Conservation (phyloP, 192 early-diverging fungal species). For the Cladochytrium replicatum region DNA sequence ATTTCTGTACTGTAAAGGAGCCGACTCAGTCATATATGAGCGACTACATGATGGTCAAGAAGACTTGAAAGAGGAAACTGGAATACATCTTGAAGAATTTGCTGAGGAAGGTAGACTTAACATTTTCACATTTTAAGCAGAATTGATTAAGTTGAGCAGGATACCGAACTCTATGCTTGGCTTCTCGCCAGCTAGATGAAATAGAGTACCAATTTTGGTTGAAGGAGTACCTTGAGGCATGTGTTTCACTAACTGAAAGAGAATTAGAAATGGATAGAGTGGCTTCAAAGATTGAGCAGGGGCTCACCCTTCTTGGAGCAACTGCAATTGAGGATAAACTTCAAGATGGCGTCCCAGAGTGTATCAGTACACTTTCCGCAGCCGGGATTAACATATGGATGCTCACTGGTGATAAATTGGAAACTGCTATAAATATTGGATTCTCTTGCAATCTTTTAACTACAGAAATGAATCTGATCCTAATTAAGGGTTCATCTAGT, state of each 20-base stretch:
- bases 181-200: slow-evolving; percentile 60
- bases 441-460: slow-evolving; percentile 85
- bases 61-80: slow-evolving; percentile 54
- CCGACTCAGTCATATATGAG: slow-evolving; percentile 87
- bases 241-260: slow-evolving; percentile 61
- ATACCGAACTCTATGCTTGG: slow-evolving; percentile 77
- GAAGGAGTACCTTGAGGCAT: slow-evolving; percentile 61
- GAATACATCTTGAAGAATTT: slow-evolving; percentile 73
- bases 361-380: slow-evolving; percentile 68
- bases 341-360: slow-evolving; percentile 94
- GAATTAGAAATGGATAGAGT: slow-evolving; percentile 70
- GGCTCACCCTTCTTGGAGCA: slow-evolving; percentile 78
- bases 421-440: slow-evolving; percentile 97
- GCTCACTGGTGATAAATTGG: slow-evolving; percentile 90
- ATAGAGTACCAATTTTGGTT: slow-evolving; percentile 64
- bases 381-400: slow-evolving; percentile 97
- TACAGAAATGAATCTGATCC: slow-evolving; percentile 71
- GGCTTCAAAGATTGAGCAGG: slow-evolving; percentile 69
- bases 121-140: slow-evolving; percentile 1
- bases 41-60: slow-evolving; percentile 65
- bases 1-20: slow-evolving; percentile 85
- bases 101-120: slow-evolving; percentile 59
- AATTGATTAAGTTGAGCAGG: slow-evolving; percentile 36
- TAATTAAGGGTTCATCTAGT: slow-evolving; percentile 39
- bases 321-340: slow-evolving; percentile 97